These are phyloP conservation scores for Suhomyces pyralidae DNA, from an alignment of 805 yeast species.

Conservation along the genomic window DNA sequence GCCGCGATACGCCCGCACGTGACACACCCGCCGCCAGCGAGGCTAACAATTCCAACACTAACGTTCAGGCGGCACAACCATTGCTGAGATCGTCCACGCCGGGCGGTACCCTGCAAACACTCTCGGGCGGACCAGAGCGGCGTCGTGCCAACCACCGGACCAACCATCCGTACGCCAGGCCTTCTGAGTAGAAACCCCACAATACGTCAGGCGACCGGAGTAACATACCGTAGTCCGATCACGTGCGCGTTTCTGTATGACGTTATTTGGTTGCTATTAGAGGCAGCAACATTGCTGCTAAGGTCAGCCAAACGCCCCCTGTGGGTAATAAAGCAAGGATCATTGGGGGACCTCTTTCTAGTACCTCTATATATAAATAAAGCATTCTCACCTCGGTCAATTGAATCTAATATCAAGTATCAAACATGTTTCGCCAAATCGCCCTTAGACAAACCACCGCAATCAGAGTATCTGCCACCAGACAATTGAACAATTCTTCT, in stretches of 20 bases:
- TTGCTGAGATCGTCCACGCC: not conserved
- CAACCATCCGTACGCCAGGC: conserved; percentile 9
- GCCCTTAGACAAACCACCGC: conserved; percentile 5
- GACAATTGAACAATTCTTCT: not conserved
- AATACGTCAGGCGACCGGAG: conserved; percentile 2
- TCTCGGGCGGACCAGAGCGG: conserved; percentile 11
- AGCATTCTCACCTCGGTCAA: not conserved
- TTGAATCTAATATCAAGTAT: not conserved
- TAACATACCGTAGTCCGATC: not conserved
- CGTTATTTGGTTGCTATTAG: not conserved
- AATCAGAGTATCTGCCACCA: conserved; percentile 4
- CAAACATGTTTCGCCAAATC: conserved; percentile 10
- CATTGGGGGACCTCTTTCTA: not conserved
- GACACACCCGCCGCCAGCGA: not conserved
- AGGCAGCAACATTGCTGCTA: not conserved
- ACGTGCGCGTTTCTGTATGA: not conserved
- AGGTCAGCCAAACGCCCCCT: conserved; percentile 2
- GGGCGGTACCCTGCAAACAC: not conserved
- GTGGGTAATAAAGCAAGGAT: not conserved
- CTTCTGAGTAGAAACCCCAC: not conserved
- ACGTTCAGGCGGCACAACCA: not conserved
- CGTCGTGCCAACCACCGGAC: conserved; percentile 4
- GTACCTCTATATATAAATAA: not conserved
- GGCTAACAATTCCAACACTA: not conserved
- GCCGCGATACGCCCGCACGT: not conserved